phyloP scores from a whole-genome alignment of 2,329 filamentous ascomycete species.

The Colletotrichum sp. region DNA sequence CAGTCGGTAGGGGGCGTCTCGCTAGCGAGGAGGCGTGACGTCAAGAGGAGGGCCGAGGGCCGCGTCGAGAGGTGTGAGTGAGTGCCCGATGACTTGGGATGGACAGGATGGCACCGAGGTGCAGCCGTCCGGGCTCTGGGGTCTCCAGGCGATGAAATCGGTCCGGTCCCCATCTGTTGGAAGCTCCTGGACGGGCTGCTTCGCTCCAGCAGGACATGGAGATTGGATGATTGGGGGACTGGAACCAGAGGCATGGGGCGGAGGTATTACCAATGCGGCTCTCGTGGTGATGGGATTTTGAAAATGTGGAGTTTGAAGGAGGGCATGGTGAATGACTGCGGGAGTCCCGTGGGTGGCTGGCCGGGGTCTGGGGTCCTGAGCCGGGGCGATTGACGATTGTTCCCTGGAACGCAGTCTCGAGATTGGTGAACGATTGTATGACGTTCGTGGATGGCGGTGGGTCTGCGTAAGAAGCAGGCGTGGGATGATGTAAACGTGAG shows the following conservation, averaged over 20 bases:
- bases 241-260: neutral
- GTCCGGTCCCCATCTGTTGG: slow-evolving; percentile 12
- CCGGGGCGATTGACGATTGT: neutral
- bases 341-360: neutral
- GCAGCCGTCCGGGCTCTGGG: slow-evolving; percentile 10
- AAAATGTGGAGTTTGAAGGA: neutral
- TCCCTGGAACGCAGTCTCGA: neutral
- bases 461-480: neutral
- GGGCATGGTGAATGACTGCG: neutral
- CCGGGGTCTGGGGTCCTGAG: neutral
- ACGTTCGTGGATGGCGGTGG: slow-evolving; percentile 9
- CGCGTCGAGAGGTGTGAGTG: neutral
- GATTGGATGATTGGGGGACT: neutral
- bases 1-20: slow-evolving; percentile 1
- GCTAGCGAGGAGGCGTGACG: slow-evolving; percentile 12
- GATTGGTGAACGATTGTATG: neutral
- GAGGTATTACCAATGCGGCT: slow-evolving; percentile 9
- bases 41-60: slow-evolving; percentile 13
- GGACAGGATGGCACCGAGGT: slow-evolving; percentile 13
- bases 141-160: slow-evolving; percentile 19
- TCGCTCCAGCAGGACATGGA: neutral
- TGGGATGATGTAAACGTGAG: slow-evolving; percentile 15
- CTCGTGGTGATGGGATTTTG: neutral
- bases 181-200: neutral
- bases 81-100: slow-evolving; percentile 17